A percentile compares a stretch with the other conserved stretches of the same genome.
Conservation (phyloP, 2,329 filamentous ascomycete genomes). For the Ascochyta clinopodiicola region DNA sequence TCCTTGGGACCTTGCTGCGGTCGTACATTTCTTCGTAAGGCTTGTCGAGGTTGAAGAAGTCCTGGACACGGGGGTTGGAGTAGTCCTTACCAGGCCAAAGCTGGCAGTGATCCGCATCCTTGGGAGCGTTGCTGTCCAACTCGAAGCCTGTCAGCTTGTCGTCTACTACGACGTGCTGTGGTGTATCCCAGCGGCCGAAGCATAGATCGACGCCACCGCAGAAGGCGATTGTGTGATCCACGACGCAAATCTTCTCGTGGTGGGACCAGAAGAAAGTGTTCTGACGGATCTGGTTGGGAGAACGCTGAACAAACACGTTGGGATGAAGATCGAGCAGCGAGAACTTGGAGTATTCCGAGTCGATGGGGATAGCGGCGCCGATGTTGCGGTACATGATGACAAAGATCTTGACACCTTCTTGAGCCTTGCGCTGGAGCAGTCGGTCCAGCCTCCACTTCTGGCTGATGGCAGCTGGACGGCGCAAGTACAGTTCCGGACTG, state of each 20-base stretch:
- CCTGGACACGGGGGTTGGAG: slow-evolving; percentile 92
- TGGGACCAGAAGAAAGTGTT: slow-evolving; percentile 99
- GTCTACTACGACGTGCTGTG: slow-evolving; percentile 87
- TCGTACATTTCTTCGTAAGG: slow-evolving; percentile 99
- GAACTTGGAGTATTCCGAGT: slow-evolving; percentile 98
- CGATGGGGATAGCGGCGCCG: slow-evolving; percentile 94
- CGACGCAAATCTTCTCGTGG: slow-evolving; percentile 96
- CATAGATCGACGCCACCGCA: slow-evolving; percentile 95
- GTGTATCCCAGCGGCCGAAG: slow-evolving; percentile 96
- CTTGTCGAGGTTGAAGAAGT: slow-evolving; percentile 91
- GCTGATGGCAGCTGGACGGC: slow-evolving; percentile 90
- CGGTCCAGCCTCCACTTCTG: slow-evolving; percentile 97
- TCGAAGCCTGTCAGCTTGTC: slow-evolving; percentile 97
- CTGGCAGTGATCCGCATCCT: slow-evolving; percentile 93
- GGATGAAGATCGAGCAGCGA: slow-evolving; percentile 93
- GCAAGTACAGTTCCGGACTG: slow-evolving; percentile 93
- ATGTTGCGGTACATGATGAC: slow-evolving; percentile 98
- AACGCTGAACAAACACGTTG: slow-evolving; percentile 94
- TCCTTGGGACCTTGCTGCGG: slow-evolving; percentile 82
- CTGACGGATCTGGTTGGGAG: slow-evolving; percentile 96
- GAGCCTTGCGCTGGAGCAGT: slow-evolving; percentile 89
- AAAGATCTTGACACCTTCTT: slow-evolving; percentile 95
- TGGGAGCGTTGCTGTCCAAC: slow-evolving; percentile 67
- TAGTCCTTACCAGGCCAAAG: slow-evolving; percentile 98
- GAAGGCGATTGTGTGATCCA: slow-evolving; percentile 95